Base-by-base conservation (phyloP, 495 filamentous ascomycete species). In the Neurospora sp. region DNA sequence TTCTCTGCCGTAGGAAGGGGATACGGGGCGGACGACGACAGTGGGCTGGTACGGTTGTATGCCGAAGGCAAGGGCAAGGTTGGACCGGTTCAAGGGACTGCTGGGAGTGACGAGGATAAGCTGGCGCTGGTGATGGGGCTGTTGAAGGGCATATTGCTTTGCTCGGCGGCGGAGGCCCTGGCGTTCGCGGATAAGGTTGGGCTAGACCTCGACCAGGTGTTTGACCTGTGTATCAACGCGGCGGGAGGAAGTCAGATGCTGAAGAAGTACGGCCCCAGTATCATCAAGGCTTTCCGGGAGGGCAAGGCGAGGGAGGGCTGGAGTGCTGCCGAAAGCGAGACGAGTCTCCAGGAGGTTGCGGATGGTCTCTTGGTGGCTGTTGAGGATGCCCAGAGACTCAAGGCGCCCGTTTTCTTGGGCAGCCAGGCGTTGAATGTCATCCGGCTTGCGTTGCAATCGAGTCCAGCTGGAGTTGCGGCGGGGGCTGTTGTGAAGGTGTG, bases 161-260 rank as follows among this genome's bases (percentile, higher is more conserved):
- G 86, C 62, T 85, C 88, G 0, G 88, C 90, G 0, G 87, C 87
- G 0, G 92, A 94, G 78, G 86, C 91, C 0, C 85, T 93, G 72
- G 79, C 87, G 0, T 92, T 93, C 75, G 92, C 90, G 3, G 83
- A 85, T 8, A 79, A 82, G 41, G 87, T 93, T 20, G 84, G 87
- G 0, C 83, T 93, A 35, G 90, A 92, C 70, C 80, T 91, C 12
- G 83, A 87, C 27, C 87, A 91, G 78, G 89, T 93, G 70, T 89
- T 86, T 73, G 86, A 88, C 1, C 85, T 94, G 54, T 92, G 92
- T 71, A 82, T 85, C 62, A 90, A 92, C 72, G 92, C 92, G 6
- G 92, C 92, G 0, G 92, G 92, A 2, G 85, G 87, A 1, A 92
- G 90, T 77, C 84, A 79, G 20, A 84, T 90, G 75, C 88, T 93